Conservation (phyloP, 2,329 filamentous ascomycete species). For the Alternaria consortialis region DNA sequence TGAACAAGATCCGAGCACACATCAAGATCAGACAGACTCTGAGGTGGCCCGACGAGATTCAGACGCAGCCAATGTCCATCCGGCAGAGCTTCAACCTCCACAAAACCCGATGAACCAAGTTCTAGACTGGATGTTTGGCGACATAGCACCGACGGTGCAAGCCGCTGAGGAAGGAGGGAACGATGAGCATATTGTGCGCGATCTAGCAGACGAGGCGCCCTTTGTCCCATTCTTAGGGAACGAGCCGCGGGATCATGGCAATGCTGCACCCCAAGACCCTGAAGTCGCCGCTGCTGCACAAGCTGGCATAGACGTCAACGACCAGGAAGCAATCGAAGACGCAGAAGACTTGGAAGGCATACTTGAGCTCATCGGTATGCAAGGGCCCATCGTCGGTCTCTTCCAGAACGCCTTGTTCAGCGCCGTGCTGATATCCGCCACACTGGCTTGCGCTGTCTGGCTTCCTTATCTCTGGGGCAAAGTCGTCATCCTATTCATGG, state of each 20-base stretch:
- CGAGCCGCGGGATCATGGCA: slow-evolving; percentile 37
- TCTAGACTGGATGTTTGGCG: slow-evolving; percentile 60
- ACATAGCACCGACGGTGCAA: slow-evolving; percentile 49
- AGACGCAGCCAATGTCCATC: slow-evolving; percentile 11
- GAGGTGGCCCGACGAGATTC: slow-evolving; percentile 5
- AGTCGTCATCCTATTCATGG: slow-evolving; percentile 78
- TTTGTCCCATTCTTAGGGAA: slow-evolving; percentile 65
- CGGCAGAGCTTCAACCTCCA: slow-evolving; percentile 23
- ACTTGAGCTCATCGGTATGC: slow-evolving; percentile 95
- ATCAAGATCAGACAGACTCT: slow-evolving; percentile 5
- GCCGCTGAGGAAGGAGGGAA: slow-evolving; percentile 49
- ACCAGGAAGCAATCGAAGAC: slow-evolving; percentile 77
- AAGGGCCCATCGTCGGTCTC: slow-evolving; percentile 86
- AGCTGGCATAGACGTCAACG: slow-evolving; percentile 73
- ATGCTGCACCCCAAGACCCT: slow-evolving; percentile 56
- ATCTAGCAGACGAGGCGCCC: slow-evolving; percentile 67
- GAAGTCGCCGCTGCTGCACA: slow-evolving; percentile 72
- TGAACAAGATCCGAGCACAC: slow-evolving; percentile 1
- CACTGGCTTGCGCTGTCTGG: slow-evolving; percentile 85
- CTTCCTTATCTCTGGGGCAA: slow-evolving; percentile 93
- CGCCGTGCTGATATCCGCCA: slow-evolving; percentile 83
- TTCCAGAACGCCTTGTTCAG: slow-evolving; percentile 97
- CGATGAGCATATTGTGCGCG: slow-evolving; percentile 68
- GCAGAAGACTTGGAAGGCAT: slow-evolving; percentile 96
- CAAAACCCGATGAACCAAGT: slow-evolving; percentile 41